A percentile compares a stretch with the other conserved stretches of the same genome.
Evolutionary conservation across 2,329 filamentous ascomycete species (phyloP).

Genomic region (Cladophialophora exuberans): DNA sequence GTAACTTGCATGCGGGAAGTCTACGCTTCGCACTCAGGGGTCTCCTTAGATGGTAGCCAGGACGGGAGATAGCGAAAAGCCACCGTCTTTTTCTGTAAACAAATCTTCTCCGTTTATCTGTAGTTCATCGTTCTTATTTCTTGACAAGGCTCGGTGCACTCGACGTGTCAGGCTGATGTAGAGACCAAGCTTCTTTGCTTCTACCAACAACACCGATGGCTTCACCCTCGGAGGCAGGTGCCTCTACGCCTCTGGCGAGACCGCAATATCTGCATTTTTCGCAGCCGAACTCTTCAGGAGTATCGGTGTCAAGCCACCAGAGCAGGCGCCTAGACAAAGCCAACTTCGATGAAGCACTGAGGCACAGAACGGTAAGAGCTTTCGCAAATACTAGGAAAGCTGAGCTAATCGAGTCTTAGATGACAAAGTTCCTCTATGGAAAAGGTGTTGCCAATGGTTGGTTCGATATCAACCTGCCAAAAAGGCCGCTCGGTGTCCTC

Average conservation of each 20-base stretch:
- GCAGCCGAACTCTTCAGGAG: slow-evolving; percentile 28
- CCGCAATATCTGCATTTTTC: slow-evolving; percentile 24
- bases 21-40: slow-evolving; percentile 17
- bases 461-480: slow-evolving; percentile 29
- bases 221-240: slow-evolving; percentile 17
- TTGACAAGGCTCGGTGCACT: slow-evolving; percentile 20
- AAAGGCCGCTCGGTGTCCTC: slow-evolving; percentile 40
- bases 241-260: slow-evolving; percentile 21
- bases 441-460: slow-evolving; percentile 36
- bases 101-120: slow-evolving; percentile 21
- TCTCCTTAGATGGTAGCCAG: slow-evolving; percentile 14
- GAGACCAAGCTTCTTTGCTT: slow-evolving; percentile 29
- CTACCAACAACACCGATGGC: slow-evolving; percentile 21
- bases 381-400: slow-evolving; percentile 19
- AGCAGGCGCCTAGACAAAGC: slow-evolving; percentile 25
- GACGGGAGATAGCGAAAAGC: slow-evolving; percentile 17
- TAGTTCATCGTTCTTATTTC: slow-evolving; percentile 17
- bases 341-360: slow-evolving; percentile 35
- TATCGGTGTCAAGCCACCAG: slow-evolving; percentile 20
- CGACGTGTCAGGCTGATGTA: slow-evolving; percentile 23
- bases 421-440: slow-evolving; percentile 37
- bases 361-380: slow-evolving; percentile 34
- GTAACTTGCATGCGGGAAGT: slow-evolving; percentile 19
- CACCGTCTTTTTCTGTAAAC: slow-evolving; percentile 21
- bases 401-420: slow-evolving; percentile 31